Percentiles rank a stretch among this genome's conserved stretches.
Conservation (phyloP, 306 rosid genomes). For the Vachellia collinsii region DNA sequence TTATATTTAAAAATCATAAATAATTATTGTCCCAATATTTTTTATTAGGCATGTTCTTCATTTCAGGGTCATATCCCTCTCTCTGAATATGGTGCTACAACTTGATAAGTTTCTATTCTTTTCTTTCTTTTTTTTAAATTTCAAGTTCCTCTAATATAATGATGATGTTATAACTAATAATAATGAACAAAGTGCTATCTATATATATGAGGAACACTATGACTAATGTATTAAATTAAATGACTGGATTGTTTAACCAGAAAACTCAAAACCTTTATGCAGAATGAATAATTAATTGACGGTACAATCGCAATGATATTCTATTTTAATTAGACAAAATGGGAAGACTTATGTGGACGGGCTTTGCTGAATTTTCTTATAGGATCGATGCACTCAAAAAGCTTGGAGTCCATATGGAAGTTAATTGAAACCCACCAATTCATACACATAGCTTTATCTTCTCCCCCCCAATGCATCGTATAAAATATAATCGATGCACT, state of each 20-base stretch:
- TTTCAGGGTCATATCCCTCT: neutral
- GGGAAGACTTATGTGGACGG: neutral
- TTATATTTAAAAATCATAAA: neutral
- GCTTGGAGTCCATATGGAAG: neutral
- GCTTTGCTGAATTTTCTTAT: neutral
- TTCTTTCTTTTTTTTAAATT: too few relatives aligned
- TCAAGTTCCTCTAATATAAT: neutral
- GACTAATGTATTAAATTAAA: neutral
- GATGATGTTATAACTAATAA: neutral
- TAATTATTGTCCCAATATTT: neutral
- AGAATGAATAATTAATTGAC: neutral
- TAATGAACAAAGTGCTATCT: neutral
- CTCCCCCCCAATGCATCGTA: slow-evolving; percentile 13
- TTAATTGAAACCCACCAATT: slow-evolving; percentile 27
- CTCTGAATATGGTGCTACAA: neutral
- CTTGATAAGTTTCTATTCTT: neutral
- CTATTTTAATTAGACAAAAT: neutral
- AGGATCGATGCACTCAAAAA: neutral
- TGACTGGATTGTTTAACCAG: neutral
- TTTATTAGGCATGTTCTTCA: neutral
- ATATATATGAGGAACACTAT: neutral
- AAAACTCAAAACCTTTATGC: neutral
- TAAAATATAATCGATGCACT: slow-evolving; percentile 3
- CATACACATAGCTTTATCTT: slow-evolving; percentile 21
- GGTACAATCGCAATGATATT: neutral